A percentile compares a stretch with the other conserved stretches of the same genome.
Evolutionary conservation across 2,329 filamentous ascomycete genomes (phyloP).

Genomic region (Hymenoscyphus scutula): DNA sequence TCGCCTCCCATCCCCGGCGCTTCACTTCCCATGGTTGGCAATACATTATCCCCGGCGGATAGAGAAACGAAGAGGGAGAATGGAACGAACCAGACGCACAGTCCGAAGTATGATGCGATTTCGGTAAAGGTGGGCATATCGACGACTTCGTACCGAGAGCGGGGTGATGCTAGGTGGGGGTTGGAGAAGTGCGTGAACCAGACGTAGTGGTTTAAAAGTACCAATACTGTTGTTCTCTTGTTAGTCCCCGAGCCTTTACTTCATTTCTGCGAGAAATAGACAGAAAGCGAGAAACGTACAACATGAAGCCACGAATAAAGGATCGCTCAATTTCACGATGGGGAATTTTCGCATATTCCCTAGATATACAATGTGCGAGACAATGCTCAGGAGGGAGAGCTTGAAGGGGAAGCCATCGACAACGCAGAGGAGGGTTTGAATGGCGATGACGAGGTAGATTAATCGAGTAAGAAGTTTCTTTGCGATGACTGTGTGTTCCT

Average conservation of each 20-base stretch:
- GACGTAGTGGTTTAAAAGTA: conserved; percentile 86
- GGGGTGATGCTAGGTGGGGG: conserved; percentile 57
- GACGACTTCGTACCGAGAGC: conserved; percentile 60
- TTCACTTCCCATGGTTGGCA: conserved; percentile 87
- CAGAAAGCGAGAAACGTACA: conserved; percentile 47
- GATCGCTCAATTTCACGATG: conserved; percentile 82
- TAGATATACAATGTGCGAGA: conserved; percentile 80
- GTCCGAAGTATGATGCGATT: conserved; percentile 91
- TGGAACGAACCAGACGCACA: conserved; percentile 95
- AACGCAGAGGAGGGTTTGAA: conserved; percentile 72
- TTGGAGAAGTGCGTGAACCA: conserved; percentile 93
- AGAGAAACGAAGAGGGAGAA: conserved; percentile 94
- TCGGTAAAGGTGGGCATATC: conserved; percentile 82
- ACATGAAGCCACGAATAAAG: conserved; percentile 81
- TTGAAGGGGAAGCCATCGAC: conserved; percentile 83
- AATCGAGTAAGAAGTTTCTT: conserved; percentile 82
- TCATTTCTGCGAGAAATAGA: background rate
- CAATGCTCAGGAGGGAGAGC: conserved; percentile 71
- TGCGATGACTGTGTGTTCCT: conserved; percentile 92
- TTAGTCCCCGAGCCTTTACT: conserved; percentile 23
- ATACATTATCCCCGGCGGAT: conserved; percentile 89
- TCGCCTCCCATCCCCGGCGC: conserved; percentile 42
- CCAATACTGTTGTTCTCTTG: conserved; percentile 59
- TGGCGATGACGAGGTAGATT: conserved; percentile 75
- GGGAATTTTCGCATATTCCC: conserved; percentile 77